Evolutionary conservation across 805 yeast species (phyloP).

Genomic region (Zygosaccharomyces gambellarensis): DNA sequence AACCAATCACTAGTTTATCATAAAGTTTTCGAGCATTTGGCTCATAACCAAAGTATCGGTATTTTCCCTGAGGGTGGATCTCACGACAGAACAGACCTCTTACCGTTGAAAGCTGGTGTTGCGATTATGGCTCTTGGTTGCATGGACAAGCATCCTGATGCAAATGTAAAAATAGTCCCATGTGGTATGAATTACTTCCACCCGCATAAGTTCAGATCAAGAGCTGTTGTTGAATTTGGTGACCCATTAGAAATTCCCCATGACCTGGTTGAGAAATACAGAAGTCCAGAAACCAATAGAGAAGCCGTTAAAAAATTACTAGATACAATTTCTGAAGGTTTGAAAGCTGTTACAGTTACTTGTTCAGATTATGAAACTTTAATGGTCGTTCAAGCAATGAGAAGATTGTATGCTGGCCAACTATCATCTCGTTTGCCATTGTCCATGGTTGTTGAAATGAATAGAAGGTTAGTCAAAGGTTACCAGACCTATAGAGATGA

Average conservation of each 20-base stretch:
- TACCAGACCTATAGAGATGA: slow-evolving; percentile 69
- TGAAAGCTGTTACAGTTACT: slow-evolving; percentile 80
- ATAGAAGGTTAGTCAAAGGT: slow-evolving; percentile 79
- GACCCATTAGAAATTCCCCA: slow-evolving; percentile 66
- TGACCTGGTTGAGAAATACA: slow-evolving; percentile 61
- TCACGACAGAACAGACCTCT: slow-evolving; percentile 85
- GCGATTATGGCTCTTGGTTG: slow-evolving; percentile 98
- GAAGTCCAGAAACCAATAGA: slow-evolving; percentile 56
- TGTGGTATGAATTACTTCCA: slow-evolving; percentile 98
- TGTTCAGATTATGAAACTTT: slow-evolving; percentile 86
- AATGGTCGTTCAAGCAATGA: slow-evolving; percentile 85
- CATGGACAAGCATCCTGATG: slow-evolving; percentile 67
- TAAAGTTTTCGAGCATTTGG: slow-evolving; percentile 76
- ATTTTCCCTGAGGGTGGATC: slow-evolving; percentile 99
- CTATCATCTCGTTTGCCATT: slow-evolving; percentile 67
- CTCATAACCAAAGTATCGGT: slow-evolving; percentile 78
- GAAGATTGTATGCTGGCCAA: slow-evolving; percentile 80
- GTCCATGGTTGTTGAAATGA: slow-evolving; percentile 83
- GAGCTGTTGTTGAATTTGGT: slow-evolving; percentile 95
- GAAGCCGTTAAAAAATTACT: slow-evolving; percentile 70
- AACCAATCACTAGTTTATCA: slow-evolving; percentile 83
- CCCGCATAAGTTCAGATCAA: slow-evolving; percentile 89
- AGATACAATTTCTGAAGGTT: slow-evolving; percentile 64
- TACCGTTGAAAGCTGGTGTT: slow-evolving; percentile 95
- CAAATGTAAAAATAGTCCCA: slow-evolving; percentile 83